Conservation (phyloP, 768 basidiomycete genomes). For the Omphalotus guepiniiformis region DNA sequence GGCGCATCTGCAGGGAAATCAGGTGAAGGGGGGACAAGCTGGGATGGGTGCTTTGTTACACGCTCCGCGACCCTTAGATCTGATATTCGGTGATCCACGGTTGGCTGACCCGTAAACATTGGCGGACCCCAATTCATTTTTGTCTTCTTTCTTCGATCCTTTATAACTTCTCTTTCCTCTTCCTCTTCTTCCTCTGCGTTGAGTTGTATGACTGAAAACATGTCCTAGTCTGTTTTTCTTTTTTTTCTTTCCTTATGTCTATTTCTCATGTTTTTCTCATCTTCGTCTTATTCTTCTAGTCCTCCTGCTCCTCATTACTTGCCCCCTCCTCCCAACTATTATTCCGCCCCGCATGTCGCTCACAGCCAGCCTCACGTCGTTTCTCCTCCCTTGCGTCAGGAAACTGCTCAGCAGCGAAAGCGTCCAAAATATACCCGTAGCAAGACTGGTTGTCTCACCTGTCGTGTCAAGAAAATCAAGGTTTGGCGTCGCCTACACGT, state of each 20-base stretch:
- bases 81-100: conserved; percentile 59
- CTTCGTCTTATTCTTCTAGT: conserved; percentile 32
- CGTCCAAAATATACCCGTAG: conserved; percentile 92
- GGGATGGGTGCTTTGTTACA: conserved; percentile 36
- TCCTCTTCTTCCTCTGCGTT: conserved; percentile 34
- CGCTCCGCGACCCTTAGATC: conserved; percentile 62
- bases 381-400: conserved; percentile 44
- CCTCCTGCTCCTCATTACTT: conserved; percentile 37
- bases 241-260: conserved; percentile 3
- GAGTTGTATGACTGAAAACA: conserved; percentile 47
- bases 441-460: conserved; percentile 93
- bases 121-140: conserved; percentile 33
- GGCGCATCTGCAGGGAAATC: neutral
- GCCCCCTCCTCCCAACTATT: conserved; percentile 35
- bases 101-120: conserved; percentile 35
- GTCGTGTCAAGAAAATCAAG: conserved; percentile 94
- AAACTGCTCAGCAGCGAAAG: conserved; percentile 56
- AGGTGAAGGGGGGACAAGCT: too few species aligned
- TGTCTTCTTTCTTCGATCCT: conserved; percentile 1
- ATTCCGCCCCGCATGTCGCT: conserved; percentile 24
- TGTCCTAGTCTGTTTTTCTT: conserved; percentile 47
- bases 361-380: conserved; percentile 43
- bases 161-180: conserved; percentile 33
- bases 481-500: too few species aligned
- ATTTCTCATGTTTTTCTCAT: conserved; percentile 17